A percentile compares a stretch with the other conserved stretches of the same genome.
Conservation (phyloP, 352 stramenopile genomes). For the Phytophthora aleatoria region DNA sequence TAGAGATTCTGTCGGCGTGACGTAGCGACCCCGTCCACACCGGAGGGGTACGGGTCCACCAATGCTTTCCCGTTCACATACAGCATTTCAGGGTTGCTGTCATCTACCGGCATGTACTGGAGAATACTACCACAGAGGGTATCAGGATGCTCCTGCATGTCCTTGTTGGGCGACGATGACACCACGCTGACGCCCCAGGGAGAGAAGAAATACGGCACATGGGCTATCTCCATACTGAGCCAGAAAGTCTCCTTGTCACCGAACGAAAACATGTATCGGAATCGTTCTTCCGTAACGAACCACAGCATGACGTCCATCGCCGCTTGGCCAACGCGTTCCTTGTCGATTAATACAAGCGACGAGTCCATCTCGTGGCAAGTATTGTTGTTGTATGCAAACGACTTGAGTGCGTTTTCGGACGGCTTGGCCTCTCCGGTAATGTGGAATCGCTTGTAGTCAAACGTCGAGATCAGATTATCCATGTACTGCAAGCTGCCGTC, state of each 20-base stretch:
- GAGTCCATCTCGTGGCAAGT: constrained; percentile 68
- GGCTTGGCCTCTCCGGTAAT: constrained; percentile 24
- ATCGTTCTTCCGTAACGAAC: constrained; percentile 41
- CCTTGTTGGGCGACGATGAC: constrained; percentile 40
- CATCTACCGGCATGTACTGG: constrained; percentile 31
- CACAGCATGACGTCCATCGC: constrained; percentile 40
- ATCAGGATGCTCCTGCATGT: constrained; percentile 40
- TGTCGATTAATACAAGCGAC: constrained; percentile 36
- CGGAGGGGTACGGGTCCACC: constrained; percentile 33
- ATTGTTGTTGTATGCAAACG: constrained; percentile 49
- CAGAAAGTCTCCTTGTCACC: constrained; percentile 57
- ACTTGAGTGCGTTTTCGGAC: constrained; percentile 47
- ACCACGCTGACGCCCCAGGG: constrained; percentile 46
- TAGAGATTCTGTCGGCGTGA: constrained; percentile 40
- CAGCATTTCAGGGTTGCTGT: constrained; percentile 28
- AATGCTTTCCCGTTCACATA: constrained; percentile 35
- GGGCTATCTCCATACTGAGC: constrained; percentile 46
- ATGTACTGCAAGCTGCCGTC: constrained; percentile 47
- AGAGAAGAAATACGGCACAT: constrained; percentile 48
- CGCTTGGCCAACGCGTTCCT: constrained; percentile 32
- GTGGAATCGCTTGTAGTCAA: constrained; percentile 58
- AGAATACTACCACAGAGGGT: constrained; percentile 34
- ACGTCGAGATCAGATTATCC: constrained; percentile 45
- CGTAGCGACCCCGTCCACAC: constrained; percentile 24
- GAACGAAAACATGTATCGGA: constrained; percentile 37